Conservation (phyloP, 164 flowering plant species). For the Aristolochia contorta region DNA sequence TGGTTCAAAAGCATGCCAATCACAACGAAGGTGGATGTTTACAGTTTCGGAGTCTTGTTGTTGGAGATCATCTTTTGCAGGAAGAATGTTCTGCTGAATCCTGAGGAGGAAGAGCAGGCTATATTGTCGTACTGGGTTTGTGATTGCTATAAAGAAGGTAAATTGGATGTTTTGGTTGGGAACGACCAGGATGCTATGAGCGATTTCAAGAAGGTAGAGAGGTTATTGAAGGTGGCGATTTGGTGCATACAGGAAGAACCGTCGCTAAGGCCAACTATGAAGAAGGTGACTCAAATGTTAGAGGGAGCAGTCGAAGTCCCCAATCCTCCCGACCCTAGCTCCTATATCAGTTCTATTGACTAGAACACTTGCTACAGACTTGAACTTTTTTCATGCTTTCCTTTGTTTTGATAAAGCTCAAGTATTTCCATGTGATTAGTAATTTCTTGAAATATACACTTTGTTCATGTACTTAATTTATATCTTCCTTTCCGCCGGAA, state of each 20-base stretch:
- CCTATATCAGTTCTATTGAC: slow-evolving; percentile 7
- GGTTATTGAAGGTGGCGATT: slow-evolving; percentile 28
- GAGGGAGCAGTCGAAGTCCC: slow-evolving; percentile 28
- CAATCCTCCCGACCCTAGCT: slow-evolving; percentile 18
- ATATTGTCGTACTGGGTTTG: slow-evolving; percentile 19
- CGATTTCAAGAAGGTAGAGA: slow-evolving; percentile 15
- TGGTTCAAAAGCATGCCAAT: slow-evolving; percentile 23
- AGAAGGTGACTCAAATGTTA: slow-evolving; percentile 27
- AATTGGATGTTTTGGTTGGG: slow-evolving; percentile 8
- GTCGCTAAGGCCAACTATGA: slow-evolving; percentile 33
- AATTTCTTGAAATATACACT: too few species aligned
- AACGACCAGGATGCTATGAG: slow-evolving; percentile 10
- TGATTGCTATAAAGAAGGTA: slow-evolving; percentile 14
- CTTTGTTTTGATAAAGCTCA: too few species aligned
- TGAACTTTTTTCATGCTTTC: too few species aligned
- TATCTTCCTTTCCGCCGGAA: too few species aligned
- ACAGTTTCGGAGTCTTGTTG: slow-evolving; percentile 23
- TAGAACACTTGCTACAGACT: not conserved
- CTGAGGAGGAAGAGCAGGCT: not conserved
- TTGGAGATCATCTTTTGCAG: slow-evolving; percentile 21
- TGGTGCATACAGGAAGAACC: slow-evolving; percentile 49
- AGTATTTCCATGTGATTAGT: too few species aligned
- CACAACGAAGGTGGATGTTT: slow-evolving; percentile 26
- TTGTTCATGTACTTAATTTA: too few species aligned
- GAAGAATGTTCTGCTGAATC: slow-evolving; percentile 7